phyloP scores from a whole-genome alignment of 2,329 filamentous ascomycete species.

The Stromatinia cepivora region DNA sequence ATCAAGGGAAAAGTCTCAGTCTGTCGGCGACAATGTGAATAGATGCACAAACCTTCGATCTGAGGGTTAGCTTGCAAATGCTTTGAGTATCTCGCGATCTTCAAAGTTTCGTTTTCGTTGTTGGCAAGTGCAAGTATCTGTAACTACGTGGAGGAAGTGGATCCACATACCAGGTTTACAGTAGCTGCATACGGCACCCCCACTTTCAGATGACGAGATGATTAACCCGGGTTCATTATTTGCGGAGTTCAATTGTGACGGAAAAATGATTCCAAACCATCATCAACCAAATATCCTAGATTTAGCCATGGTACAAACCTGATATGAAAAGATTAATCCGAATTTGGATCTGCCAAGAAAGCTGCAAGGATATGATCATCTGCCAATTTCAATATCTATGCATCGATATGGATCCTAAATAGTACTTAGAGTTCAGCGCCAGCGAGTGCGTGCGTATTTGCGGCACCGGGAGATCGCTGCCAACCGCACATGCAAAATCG shows the following conservation, averaged over 20 bases:
- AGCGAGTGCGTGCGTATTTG: slow-evolving; percentile 6
- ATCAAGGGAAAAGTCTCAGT: slow-evolving; percentile 2
- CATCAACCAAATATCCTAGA: neutral
- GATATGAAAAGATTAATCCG: neutral
- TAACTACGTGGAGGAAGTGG: slow-evolving; percentile 10
- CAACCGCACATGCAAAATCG: neutral
- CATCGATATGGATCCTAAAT: slow-evolving; percentile 5
- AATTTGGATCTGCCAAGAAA: slow-evolving; percentile 10
- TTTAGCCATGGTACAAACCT: neutral
- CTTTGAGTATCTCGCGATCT: neutral
- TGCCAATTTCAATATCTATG: slow-evolving; percentile 13
- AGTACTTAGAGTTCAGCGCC: neutral
- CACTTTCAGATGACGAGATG: slow-evolving; percentile 19
- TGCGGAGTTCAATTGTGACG: neutral
- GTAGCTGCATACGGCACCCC: slow-evolving; percentile 1
- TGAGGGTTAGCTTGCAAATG: neutral
- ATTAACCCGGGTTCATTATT: neutral
- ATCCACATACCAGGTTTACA: slow-evolving; percentile 3
- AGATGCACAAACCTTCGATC: slow-evolving; percentile 6
- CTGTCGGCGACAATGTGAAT: neutral
- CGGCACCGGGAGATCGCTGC: slow-evolving; percentile 15
- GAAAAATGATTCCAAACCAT: neutral
- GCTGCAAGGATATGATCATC: neutral
- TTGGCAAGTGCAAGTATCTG: slow-evolving; percentile 8
- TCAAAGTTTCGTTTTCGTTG: neutral